phyloP scores from a whole-genome alignment of 305 asterid species.

The Caryopteris hybrid region DNA sequence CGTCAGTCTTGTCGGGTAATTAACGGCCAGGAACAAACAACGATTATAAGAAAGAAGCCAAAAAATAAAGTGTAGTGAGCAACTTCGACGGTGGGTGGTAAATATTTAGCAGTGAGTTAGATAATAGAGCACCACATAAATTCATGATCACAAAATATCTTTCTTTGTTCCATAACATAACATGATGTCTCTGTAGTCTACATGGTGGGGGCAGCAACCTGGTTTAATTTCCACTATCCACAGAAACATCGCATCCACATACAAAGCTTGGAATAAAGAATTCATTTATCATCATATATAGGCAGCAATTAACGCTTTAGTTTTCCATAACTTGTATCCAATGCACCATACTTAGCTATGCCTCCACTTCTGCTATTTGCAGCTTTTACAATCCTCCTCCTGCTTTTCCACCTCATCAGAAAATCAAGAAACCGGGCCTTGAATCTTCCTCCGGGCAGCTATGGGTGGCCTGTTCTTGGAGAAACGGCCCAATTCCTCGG shows the following conservation, averaged over 20 bases:
- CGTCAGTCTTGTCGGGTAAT: too few species aligned
- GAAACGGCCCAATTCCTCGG: conserved; percentile 45
- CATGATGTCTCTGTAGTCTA: too few species aligned
- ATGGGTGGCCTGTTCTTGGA: conserved; percentile 63
- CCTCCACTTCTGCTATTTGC: conserved; percentile 5
- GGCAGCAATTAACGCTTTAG: too few species aligned
- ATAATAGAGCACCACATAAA: too few species aligned
- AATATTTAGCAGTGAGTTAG: too few species aligned
- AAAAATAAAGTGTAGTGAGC: too few species aligned
- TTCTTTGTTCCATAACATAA: not conserved
- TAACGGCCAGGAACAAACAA: too few species aligned
- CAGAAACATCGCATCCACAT: not conserved
- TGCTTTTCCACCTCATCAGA: not conserved
- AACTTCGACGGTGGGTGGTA: too few species aligned
- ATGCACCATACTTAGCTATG: too few species aligned
- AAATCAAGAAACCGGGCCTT: conserved; percentile 1
- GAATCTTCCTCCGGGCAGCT: conserved; percentile 61
- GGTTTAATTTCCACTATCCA: not conserved
- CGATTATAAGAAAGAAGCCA: too few species aligned
- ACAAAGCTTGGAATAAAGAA: not conserved
- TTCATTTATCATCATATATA: not conserved
- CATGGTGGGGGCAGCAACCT: not conserved
- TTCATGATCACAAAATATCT: not conserved
- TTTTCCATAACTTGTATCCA: too few species aligned
- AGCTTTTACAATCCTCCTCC: not conserved